A percentile compares a stretch with the other conserved stretches of the same genome.
Evolutionary conservation across 352 stramenopile species (phyloP).

Genomic region (Blastocystis sp.): DNA sequence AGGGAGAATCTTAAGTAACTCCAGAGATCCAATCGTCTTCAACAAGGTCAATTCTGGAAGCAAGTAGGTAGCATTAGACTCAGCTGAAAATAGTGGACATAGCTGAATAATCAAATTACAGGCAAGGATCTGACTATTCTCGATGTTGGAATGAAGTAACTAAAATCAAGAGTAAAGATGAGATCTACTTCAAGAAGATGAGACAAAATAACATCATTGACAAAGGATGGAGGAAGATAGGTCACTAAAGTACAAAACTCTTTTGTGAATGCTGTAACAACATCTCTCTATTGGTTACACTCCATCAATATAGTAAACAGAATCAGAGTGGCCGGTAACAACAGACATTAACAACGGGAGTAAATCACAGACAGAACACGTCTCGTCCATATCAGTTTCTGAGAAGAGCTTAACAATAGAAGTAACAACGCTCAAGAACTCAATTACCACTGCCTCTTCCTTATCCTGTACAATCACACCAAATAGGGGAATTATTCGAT

Average conservation of each 20-base stretch:
- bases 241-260: neutral
- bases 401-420: neutral
- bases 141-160: neutral
- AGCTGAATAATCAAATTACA: neutral
- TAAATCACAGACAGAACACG: neutral
- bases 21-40: neutral
- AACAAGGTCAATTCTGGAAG: neutral
- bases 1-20: neutral
- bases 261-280: neutral
- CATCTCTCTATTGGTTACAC: neutral
- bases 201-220: neutral
- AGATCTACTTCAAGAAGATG: neutral
- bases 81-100: neutral
- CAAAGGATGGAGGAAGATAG: neutral
- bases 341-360: neutral
- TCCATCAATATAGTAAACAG: neutral
- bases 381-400: constrained; percentile 4
- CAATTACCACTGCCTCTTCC: neutral
- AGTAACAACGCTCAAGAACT: neutral
- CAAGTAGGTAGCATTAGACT: neutral
- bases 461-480: neutral
- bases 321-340: neutral
- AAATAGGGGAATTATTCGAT: neutral
- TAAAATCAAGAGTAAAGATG: neutral
- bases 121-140: neutral